Base-by-base conservation (phyloP, 495 filamentous ascomycete genomes). In the Rhypophila decipiens region DNA sequence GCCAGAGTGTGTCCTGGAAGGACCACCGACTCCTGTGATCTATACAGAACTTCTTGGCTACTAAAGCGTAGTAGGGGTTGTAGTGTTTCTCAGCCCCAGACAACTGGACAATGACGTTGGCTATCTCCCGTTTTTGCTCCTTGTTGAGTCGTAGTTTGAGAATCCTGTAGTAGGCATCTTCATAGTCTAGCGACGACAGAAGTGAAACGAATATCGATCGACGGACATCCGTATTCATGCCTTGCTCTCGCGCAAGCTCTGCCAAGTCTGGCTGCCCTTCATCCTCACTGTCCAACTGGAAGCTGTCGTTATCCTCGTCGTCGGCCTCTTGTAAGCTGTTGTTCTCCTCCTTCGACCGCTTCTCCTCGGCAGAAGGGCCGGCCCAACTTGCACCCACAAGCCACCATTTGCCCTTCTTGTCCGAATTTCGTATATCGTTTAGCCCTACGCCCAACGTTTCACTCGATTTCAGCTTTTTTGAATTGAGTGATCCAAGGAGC, bases 371-470 rank as follows among this genome's bases (percentile, higher is more conserved):
- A 15, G 33, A 51, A 23, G 73, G 82, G 2, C 78, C 78, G 9
- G 68, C 60, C 85, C 89, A 96, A 65, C 88, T 94, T 11, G 91
- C 90, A 37, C 93, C 91, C 20, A 96, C 84, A 29, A 97, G 78
- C 93, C 93, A 97, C 94, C 93, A 97, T 71, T 95, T 96, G 2
- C 93, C 93, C 65, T 86, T 88, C 53, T 85, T 89, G 18, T 89
- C 83, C 2, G 82, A 83, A 46, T 91, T 75, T 44, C 76, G 76
- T 49, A 97, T 87, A 58, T 97, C 93, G 21, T 77, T 69, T 4
- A 96, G 74, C 9, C 85, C 80, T 42, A 95, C 78, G 18, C 87
- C 79, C 36, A 98, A 75, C 13, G 93, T 89, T 56, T 97, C 88
- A 2, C 77, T 83, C 39, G 84, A 80, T 35, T 84, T 85, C 42